Evolutionary conservation across 345 rosid species (phyloP), one percentile per base, ranked within the genome.

Genomic region (Boechera retrofracta): DNA sequence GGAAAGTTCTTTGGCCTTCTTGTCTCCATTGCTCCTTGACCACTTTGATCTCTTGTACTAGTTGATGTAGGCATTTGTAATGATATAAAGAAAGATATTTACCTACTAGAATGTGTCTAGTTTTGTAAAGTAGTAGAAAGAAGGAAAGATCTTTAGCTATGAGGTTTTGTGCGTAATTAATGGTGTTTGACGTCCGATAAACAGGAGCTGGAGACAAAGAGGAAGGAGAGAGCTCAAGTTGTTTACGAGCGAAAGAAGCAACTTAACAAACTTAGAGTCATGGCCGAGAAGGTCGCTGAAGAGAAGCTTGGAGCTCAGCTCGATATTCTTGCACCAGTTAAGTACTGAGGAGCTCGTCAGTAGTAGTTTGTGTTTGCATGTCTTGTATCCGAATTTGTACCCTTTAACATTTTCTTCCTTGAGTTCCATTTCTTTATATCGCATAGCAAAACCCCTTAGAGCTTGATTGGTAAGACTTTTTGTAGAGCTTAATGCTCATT

Each of bases 281-380:
- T 87, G 83, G 95, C 93, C 7, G 92, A 87, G 85, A 88, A 81
- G 68, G 81, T 45, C 1, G 92, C 89, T 3, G 94, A 88, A 69
- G 96, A 90, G 82, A 92, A 90, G 80, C 92, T 92, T 4, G 94
- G 92, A 53, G 45, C 92, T 16, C 92, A 86, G 67, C 76, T 87
- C 35, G 92, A 85, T n/a, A 45, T 92, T 79, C 83, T 90, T 49
- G 84, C 89, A 35, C 79, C 91, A 13, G 88, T 90, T 26, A 90
- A 78, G 72, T 90, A 89, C 66, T 88, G 86, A 83, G 31, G 86
- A 83, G 31, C 15, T 54, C 49, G 15, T 45, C 38, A 33, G 2
- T 10, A 5, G 18, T 42, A 61, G 47, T 52, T 53, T 42, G 29
- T 55, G 33, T 66, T 65, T 65, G 29, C 72, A 55, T 74, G 49